Evolutionary conservation across 768 basidiomycete species (phyloP).

Genomic region (Lyophyllum semitale): DNA sequence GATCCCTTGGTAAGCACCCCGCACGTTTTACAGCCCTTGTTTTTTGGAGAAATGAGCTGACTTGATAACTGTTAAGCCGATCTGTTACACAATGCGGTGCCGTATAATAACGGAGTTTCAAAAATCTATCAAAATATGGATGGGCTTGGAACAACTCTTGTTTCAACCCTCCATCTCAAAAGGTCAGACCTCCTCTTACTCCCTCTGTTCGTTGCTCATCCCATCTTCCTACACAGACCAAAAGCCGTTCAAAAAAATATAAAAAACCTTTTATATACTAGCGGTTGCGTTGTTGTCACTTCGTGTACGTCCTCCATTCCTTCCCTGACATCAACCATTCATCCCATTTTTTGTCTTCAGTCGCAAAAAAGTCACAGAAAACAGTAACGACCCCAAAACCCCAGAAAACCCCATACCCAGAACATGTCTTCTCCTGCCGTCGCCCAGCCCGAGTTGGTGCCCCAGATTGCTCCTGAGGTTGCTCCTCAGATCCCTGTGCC

Average conservation of each 20-base stretch:
- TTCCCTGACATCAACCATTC: slow-evolving; percentile 11
- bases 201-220: slow-evolving; percentile 11
- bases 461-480: slow-evolving; percentile 52
- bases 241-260: slow-evolving; percentile 65
- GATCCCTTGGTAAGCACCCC: neutral
- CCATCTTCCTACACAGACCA: slow-evolving; percentile 39
- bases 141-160: slow-evolving; percentile 35
- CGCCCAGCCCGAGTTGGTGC: slow-evolving; percentile 51
- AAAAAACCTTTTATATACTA: slow-evolving; percentile 65
- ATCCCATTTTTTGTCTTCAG: slow-evolving; percentile 29
- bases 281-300: slow-evolving; percentile 74
- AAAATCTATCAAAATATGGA: slow-evolving; percentile 34
- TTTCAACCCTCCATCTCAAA: slow-evolving; percentile 69
- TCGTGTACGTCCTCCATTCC: slow-evolving; percentile 52
- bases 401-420: slow-evolving; percentile 41
- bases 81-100: neutral
- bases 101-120: slow-evolving; percentile 40
- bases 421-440: slow-evolving; percentile 62
- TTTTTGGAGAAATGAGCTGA: neutral
- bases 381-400: slow-evolving; percentile 85
- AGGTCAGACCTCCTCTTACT: slow-evolving; percentile 42
- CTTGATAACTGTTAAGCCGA: neutral
- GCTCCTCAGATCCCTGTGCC: slow-evolving; percentile 36
- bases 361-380: slow-evolving; percentile 75
- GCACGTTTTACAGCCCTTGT: neutral